These are phyloP conservation scores for Gautieria morchelliformis DNA, from an alignment of 768 basidiomycete species.

Conservation along the genomic window DNA sequence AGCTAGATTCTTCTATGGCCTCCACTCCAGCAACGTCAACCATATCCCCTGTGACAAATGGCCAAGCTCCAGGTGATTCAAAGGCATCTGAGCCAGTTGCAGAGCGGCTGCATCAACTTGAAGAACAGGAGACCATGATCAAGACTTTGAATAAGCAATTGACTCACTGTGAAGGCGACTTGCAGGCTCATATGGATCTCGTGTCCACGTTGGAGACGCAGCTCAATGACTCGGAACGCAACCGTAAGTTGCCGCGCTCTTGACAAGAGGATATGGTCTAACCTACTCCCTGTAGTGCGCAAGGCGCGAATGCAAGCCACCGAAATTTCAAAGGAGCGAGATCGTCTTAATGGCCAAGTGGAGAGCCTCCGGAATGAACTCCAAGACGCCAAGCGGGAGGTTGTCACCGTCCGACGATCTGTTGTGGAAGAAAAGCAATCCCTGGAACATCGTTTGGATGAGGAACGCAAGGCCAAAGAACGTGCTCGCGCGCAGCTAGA, in stretches of 20 bases:
- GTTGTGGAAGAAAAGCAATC: slow-evolving; percentile 86
- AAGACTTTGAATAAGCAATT: slow-evolving; percentile 90
- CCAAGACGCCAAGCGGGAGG: slow-evolving; percentile 69
- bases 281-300: slow-evolving; percentile 45
- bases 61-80: slow-evolving; percentile 34
- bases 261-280: slow-evolving; percentile 9
- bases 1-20: slow-evolving; percentile 56
- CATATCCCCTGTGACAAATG: slow-evolving; percentile 25
- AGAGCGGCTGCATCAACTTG: slow-evolving; percentile 64
- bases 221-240: slow-evolving; percentile 87
- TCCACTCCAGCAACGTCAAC: slow-evolving; percentile 38
- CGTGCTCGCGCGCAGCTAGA: slow-evolving; percentile 82
- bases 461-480: slow-evolving; percentile 84
- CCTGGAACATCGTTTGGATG: slow-evolving; percentile 71
- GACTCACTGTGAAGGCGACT: slow-evolving; percentile 85
- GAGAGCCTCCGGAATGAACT: slow-evolving; percentile 65
- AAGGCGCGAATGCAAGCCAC: slow-evolving; percentile 92
- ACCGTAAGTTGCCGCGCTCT: slow-evolving; percentile 46
- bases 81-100: slow-evolving; percentile 55
- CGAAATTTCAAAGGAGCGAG: slow-evolving; percentile 80
- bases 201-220: slow-evolving; percentile 78
- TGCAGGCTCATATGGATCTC: slow-evolving; percentile 87
- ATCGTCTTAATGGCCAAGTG: slow-evolving; percentile 56
- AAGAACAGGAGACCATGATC: slow-evolving; percentile 85
- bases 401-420: slow-evolving; percentile 64